Evolutionary conservation across 1,284 basidiomycete genomes (phyloP).

Genomic region (Salmacisia buchloeana): DNA sequence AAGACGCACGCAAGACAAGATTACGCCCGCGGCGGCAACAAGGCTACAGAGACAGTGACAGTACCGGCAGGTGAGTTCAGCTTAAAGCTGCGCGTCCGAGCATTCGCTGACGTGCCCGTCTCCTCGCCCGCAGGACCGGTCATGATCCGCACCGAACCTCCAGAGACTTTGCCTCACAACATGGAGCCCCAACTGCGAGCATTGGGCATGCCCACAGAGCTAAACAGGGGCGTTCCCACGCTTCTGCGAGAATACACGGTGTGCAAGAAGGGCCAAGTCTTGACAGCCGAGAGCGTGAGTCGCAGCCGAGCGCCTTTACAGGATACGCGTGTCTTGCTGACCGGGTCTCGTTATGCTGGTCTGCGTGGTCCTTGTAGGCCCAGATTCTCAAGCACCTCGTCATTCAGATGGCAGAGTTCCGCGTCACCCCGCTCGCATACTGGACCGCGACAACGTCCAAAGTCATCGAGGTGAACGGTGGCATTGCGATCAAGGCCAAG

Average conservation of each 20-base stretch:
- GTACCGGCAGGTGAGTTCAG: conserved; percentile 63
- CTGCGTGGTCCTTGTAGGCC: conserved; percentile 22
- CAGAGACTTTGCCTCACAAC: conserved; percentile 80
- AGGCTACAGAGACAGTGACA: conserved; percentile 67
- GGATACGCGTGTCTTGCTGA: too few relatives aligned
- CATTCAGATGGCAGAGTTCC: conserved; percentile 44
- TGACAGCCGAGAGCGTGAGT: conserved; percentile 61
- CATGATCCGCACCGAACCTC: conserved; percentile 35
- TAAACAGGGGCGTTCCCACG: conserved; percentile 82
- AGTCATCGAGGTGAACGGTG: conserved; percentile 4
- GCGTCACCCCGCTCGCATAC: conserved; percentile 46
- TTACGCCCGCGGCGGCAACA: conserved; percentile 83
- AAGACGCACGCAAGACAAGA: conserved; percentile 80
- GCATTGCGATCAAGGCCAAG: conserved; percentile 12
- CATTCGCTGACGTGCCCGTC: too few relatives aligned
- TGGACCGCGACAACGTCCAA: conserved; percentile 58
- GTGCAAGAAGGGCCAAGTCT: conserved; percentile 73
- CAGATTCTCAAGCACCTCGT: conserved; percentile 49
- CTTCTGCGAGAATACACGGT: conserved; percentile 68
- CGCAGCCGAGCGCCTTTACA: neutral
- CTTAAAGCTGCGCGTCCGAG: too few relatives aligned
- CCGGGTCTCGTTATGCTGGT: neutral
- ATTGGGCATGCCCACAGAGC: conserved; percentile 76
- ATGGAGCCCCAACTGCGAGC: conserved; percentile 92
- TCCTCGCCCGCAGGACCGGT: conserved; percentile 25